Evolutionary conservation across 768 basidiomycete genomes (phyloP).

Genomic region (Boletus subparvulus): DNA sequence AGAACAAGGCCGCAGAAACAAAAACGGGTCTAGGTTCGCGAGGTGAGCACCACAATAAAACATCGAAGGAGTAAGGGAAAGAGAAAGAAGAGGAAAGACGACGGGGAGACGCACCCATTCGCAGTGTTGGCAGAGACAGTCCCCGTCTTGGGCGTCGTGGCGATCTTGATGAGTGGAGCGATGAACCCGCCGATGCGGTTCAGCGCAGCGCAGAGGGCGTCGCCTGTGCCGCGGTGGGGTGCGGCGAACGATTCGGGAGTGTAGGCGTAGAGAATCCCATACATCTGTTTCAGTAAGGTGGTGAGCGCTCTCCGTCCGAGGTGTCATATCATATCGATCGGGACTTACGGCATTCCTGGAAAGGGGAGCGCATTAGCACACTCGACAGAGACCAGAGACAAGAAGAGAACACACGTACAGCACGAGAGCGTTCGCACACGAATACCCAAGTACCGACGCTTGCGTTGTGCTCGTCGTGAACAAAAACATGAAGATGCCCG

Average conservation of each 20-base stretch:
- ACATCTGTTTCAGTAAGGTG: constrained; percentile 35
- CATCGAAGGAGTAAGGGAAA: background rate
- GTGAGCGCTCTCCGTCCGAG: background rate
- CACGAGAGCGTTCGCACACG: constrained; percentile 44
- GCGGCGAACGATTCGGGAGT: constrained; percentile 62
- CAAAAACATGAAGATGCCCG: constrained; percentile 49
- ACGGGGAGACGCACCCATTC: constrained; percentile 34
- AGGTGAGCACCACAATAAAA: background rate
- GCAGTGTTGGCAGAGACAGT: constrained; percentile 30
- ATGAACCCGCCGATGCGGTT: constrained; percentile 50
- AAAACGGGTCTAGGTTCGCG: constrained; percentile 41
- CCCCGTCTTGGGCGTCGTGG: constrained; percentile 37
- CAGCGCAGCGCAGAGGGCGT: constrained; percentile 48
- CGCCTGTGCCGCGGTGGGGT: constrained; percentile 55
- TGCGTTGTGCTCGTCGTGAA: constrained; percentile 48
- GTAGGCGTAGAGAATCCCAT: constrained; percentile 55
- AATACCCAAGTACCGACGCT: constrained; percentile 43
- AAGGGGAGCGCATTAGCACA: background rate
- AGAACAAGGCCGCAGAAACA: constrained; percentile 46
- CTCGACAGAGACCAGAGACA: no score
- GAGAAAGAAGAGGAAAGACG: background rate
- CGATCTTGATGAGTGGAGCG: constrained; percentile 50
- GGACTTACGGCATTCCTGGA: constrained; percentile 37
- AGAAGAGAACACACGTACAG: constrained; percentile 32
- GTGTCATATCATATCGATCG: background rate